A percentile compares a stretch with the other conserved stretches of the same genome.
phyloP scores from a whole-genome alignment of 441 rosid species.

The Adansonia gregorii region DNA sequence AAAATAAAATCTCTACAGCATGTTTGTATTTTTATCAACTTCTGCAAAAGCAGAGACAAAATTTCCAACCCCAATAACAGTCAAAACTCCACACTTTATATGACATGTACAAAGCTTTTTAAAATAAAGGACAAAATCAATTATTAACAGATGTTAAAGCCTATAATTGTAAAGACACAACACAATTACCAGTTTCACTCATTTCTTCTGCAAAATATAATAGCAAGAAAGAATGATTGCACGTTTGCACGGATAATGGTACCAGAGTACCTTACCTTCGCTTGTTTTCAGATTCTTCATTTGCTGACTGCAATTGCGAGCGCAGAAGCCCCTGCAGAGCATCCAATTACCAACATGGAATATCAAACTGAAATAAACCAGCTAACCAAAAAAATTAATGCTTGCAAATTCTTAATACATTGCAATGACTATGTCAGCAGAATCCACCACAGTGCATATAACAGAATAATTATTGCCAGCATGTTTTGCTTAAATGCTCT shows the following conservation, averaged over 20 bases:
- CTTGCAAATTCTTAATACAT: conserved; percentile 5
- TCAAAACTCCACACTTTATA: neutral
- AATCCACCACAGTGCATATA: conserved; percentile 4
- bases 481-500: neutral
- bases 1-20: conserved; percentile 3
- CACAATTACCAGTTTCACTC: conserved; percentile 2
- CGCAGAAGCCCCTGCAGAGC: conserved; percentile 77
- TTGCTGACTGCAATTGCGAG: conserved; percentile 85
- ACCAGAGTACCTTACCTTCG: conserved; percentile 52
- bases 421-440: conserved; percentile 3
- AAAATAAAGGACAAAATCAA: neutral
- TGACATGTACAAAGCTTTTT: neutral
- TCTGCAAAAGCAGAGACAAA: neutral
- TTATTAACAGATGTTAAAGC: conserved; percentile 3
- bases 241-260: conserved; percentile 7
- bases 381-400: conserved; percentile 4
- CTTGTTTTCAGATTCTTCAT: conserved; percentile 77
- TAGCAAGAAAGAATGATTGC: conserved; percentile 1
- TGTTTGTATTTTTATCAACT: neutral
- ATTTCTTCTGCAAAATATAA: neutral
- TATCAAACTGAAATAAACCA: conserved; percentile 15
- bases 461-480: conserved; percentile 10
- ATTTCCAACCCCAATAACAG: conserved; percentile 7
- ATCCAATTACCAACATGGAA: conserved; percentile 27
- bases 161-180: neutral